phyloP scores from a whole-genome alignment of 345 rosid genomes.

The Bruguiera gymnorhiza region DNA sequence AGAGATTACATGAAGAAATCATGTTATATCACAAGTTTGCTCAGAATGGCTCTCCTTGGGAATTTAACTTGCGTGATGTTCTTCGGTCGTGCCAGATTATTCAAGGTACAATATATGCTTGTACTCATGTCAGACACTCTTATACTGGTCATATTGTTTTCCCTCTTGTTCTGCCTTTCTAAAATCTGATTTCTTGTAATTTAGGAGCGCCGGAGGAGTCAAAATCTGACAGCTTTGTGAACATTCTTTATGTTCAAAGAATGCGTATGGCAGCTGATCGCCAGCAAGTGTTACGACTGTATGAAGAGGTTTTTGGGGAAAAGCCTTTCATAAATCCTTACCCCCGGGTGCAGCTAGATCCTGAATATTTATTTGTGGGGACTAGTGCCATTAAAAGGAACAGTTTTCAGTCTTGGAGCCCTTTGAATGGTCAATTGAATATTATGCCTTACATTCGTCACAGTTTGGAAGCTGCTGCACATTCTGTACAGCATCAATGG shows the following conservation, averaged over 20 bases:
- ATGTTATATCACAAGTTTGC: slow-evolving; percentile 69
- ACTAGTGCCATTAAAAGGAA: slow-evolving; percentile 65
- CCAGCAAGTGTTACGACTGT: slow-evolving; percentile 59
- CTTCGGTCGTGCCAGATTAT: slow-evolving; percentile 80
- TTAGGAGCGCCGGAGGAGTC: slow-evolving; percentile 44
- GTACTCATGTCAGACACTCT: neutral
- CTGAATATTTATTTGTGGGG: slow-evolving; percentile 60
- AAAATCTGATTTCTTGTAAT: slow-evolving; percentile 14
- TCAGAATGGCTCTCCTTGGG: slow-evolving; percentile 97
- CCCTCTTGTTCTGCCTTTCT: neutral
- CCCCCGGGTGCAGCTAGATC: slow-evolving; percentile 73
- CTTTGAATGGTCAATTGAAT: slow-evolving; percentile 49
- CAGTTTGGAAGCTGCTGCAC: slow-evolving; percentile 78
- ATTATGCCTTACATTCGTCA: slow-evolving; percentile 72
- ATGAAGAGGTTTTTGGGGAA: slow-evolving; percentile 63
- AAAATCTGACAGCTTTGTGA: slow-evolving; percentile 55
- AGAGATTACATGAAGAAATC: slow-evolving; percentile 70
- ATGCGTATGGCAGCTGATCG: slow-evolving; percentile 93
- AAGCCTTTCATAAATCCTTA: slow-evolving; percentile 66
- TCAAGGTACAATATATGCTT: slow-evolving; percentile 42
- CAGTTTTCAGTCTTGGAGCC: slow-evolving; percentile 27
- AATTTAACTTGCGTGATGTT: slow-evolving; percentile 94
- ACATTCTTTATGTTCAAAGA: slow-evolving; percentile 78
- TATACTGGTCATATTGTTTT: neutral
- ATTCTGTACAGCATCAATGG: slow-evolving; percentile 77